These are phyloP conservation scores for Yarrowia deformans DNA, from an alignment of 805 yeast genomes.

Conservation along the genomic window DNA sequence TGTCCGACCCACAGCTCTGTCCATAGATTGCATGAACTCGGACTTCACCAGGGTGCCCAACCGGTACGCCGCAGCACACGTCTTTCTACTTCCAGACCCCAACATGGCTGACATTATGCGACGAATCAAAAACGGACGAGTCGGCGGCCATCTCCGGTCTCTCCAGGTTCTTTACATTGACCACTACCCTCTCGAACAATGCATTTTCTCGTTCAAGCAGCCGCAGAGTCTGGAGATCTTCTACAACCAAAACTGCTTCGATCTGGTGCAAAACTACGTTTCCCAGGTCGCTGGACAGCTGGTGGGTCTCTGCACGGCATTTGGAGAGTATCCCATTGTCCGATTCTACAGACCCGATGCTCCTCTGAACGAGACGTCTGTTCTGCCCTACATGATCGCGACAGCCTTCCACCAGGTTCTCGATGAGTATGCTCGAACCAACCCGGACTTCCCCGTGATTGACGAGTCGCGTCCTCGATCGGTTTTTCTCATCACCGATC, in stretches of 20 bases:
- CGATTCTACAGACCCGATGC: slow-evolving; percentile 65
- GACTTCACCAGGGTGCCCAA: slow-evolving; percentile 71
- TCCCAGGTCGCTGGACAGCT: slow-evolving; percentile 67
- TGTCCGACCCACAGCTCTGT: slow-evolving; percentile 70
- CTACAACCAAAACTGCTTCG: slow-evolving; percentile 69
- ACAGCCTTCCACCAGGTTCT: slow-evolving; percentile 70
- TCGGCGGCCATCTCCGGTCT: slow-evolving; percentile 46
- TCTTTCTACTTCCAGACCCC: slow-evolving; percentile 67
- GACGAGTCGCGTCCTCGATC: slow-evolving; percentile 67
- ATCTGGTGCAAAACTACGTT: slow-evolving; percentile 66
- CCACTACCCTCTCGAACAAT: slow-evolving; percentile 70
- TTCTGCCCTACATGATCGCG: slow-evolving; percentile 75
- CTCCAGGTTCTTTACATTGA: slow-evolving; percentile 57
- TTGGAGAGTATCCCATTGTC: slow-evolving; percentile 89
- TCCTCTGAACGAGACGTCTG: slow-evolving; percentile 55
- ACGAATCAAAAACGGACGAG: slow-evolving; percentile 45
- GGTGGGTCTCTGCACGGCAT: slow-evolving; percentile 72
- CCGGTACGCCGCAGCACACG: slow-evolving; percentile 78
- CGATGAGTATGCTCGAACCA: slow-evolving; percentile 74
- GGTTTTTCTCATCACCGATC: slow-evolving; percentile 76
- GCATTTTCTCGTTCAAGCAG: slow-evolving; percentile 72
- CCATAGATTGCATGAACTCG: slow-evolving; percentile 76
- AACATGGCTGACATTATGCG: slow-evolving; percentile 42
- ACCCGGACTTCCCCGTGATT: slow-evolving; percentile 63
- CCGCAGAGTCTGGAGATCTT: slow-evolving; percentile 70